These are phyloP conservation scores for Monascus purpureus DNA, from an alignment of 495 filamentous ascomycete genomes.

Conservation along the genomic window DNA sequence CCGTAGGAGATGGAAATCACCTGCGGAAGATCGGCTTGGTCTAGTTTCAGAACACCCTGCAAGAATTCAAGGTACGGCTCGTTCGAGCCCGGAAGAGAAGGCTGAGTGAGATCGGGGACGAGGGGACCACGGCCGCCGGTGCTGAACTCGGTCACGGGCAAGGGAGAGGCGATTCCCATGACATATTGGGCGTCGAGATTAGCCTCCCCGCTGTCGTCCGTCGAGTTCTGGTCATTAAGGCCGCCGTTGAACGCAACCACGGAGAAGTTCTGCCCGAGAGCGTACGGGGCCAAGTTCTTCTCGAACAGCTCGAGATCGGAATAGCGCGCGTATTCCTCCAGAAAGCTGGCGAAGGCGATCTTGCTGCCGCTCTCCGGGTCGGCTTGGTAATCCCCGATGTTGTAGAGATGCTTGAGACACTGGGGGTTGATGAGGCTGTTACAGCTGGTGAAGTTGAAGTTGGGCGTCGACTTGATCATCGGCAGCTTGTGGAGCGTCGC, in stretches of 20 bases:
- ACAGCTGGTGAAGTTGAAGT: slow-evolving; percentile 17
- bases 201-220: slow-evolving; percentile 44
- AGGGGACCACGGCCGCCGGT: slow-evolving; percentile 50
- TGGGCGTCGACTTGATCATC: slow-evolving; percentile 7
- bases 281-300: slow-evolving; percentile 35
- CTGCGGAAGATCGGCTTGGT: slow-evolving; percentile 46
- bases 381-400: slow-evolving; percentile 38
- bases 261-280: slow-evolving; percentile 47
- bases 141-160: slow-evolving; percentile 52
- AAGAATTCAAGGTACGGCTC: slow-evolving; percentile 68
- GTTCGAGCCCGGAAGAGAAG: slow-evolving; percentile 42
- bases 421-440: slow-evolving; percentile 38
- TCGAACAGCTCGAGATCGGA: slow-evolving; percentile 44
- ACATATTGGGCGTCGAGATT: slow-evolving; percentile 68
- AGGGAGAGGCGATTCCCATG: slow-evolving; percentile 40
- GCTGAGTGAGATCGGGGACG: slow-evolving; percentile 47
- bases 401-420: slow-evolving; percentile 49
- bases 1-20: slow-evolving; percentile 71
- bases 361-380: slow-evolving; percentile 22
- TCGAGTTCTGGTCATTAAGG: slow-evolving; percentile 34
- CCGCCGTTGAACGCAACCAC: slow-evolving; percentile 46
- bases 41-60: slow-evolving; percentile 39
- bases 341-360: slow-evolving; percentile 53
- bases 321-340: slow-evolving; percentile 52
- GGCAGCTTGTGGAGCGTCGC: slow-evolving; percentile 19